Base-by-base conservation (phyloP, 345 rosid genomes). In the Syzygium aqueum region DNA sequence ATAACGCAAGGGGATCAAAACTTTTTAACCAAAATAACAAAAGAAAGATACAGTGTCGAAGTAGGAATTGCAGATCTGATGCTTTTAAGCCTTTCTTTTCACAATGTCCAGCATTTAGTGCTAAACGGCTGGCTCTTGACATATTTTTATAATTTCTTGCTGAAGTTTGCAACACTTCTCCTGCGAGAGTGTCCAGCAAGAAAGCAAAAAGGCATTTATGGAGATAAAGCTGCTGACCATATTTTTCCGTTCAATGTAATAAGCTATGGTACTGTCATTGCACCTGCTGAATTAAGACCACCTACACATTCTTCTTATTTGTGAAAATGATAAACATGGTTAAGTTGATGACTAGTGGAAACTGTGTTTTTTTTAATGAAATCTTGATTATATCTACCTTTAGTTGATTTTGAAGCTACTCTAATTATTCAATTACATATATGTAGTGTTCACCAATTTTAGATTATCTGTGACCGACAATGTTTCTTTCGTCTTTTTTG, bases 31-130 rank as follows among this genome's bases (percentile, higher is more conserved):
- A 73, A 73, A 73, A 73, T 37, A 40, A 40, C 19, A 21, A 73
- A 67, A 67, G 14, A 73, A 37, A 73, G 49, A 49, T 7, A 8
- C 46, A 15, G 77, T 17, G 23, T 67, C 46, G 9, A 33, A 73
- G 7, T 33, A 73, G 80, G 49, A 73, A 88, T 77, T 90, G 89
- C 85, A 50, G 91, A 78, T 85, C 89, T 63, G 54, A 46, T 73
- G 90, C 80, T 84, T 43, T 67, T 49, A 54, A 51, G 49, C 73
- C 54, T 46, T 80, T 33, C 50, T 21, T 84, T 56, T 19, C 19
- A 5, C 8, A 19, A 19, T 23, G 3, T 77, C 30, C 85, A 2
- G 15, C 43, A 37, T 73, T 73, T 73, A 73, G 27, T 73, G 27
- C 82, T 73, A 5, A 67, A 33, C 23, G 46, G 43, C 78, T 30